phyloP scores from a whole-genome alignment of 129 eudicot species.

The Silybum marianum region DNA sequence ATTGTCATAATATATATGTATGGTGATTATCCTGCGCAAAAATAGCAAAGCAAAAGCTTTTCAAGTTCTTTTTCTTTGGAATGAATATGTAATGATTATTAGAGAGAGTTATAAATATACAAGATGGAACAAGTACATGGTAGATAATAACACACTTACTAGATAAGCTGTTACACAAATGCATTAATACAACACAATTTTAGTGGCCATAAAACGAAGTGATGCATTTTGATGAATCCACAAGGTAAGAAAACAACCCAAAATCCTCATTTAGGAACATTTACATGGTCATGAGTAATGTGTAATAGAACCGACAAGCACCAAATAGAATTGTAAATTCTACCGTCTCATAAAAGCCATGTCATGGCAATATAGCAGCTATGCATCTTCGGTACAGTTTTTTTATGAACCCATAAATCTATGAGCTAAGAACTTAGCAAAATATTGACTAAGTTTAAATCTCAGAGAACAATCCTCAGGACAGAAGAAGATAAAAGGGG shows the following conservation, averaged over 20 bases:
- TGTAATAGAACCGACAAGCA: neutral
- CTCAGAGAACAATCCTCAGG: neutral
- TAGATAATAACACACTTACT: neutral
- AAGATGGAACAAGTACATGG: constrained; percentile 8
- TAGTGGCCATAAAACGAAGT: neutral
- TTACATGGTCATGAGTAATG: neutral
- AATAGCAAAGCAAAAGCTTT: constrained; percentile 22
- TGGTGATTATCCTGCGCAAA: constrained; percentile 72
- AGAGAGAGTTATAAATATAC: constrained; percentile 1
- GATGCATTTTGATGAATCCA: neutral
- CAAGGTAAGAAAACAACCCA: constrained; percentile 10
- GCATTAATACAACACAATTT: neutral
- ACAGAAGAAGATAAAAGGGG: neutral
- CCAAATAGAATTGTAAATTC: neutral
- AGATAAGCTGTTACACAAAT: constrained; percentile 3
- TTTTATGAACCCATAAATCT: neutral
- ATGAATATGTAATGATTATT: neutral
- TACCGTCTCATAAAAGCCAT: neutral
- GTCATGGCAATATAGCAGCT: neutral
- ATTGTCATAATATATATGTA: constrained; percentile 80
- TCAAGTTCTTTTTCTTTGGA: constrained; percentile 5
- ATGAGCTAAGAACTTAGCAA: too few species aligned
- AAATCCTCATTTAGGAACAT: neutral
- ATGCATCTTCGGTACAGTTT: neutral
- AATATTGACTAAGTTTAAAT: neutral